Evolutionary conservation across 495 filamentous ascomycete genomes (phyloP), one percentile per base, ranked within the genome.

Genomic region (Aspergillus sparsus): DNA sequence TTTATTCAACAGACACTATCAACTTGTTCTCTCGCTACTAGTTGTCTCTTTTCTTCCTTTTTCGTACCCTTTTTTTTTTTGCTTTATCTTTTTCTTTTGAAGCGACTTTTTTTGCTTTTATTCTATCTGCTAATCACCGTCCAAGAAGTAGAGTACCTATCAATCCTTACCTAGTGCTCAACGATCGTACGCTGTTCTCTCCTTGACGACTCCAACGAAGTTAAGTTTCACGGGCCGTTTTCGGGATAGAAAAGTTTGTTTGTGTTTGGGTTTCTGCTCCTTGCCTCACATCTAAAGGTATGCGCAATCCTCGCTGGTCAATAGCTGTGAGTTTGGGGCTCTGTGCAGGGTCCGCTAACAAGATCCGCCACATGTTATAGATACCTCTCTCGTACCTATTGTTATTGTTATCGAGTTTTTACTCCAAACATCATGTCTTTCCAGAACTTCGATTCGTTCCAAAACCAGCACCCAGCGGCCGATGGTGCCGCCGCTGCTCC

Each of bases 361-460:
- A 34, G 6, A 5, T 16, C 41, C 10, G 7, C 11, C 16, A 42
- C 15, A 4, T 16, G 15, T 21, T 21, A 9, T 58, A 69, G 64
- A 62, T 63, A 64, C 55, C 61, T 35, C 57, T 57, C 45, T 60
- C 52, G 47, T 36, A 62, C 44, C 44, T 64, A 67, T 67, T 51
- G 35, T 68, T 61, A 66, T 56, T 52, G 55, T 63, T 57, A 54
- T 68, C 69, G 64, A 65, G 67, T 70, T 60, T 63, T 67, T 63
- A 57, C 66, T 61, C 10, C 51, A 67, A 70, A 63, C 50, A 80
- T 27, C 21, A 27, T 80, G 76, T 89, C 81, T 70, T 86, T 82
- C 71, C 81, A 84, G 68, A 83, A 84, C 68, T 84, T 83, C 61
- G 81, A 85, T 46, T 75, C 73, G 41, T 82, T 81, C 64, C 80